These are phyloP conservation scores for Vitis hybrid DNA, from an alignment of 177 flowering plant genomes.

Conservation along the genomic window DNA sequence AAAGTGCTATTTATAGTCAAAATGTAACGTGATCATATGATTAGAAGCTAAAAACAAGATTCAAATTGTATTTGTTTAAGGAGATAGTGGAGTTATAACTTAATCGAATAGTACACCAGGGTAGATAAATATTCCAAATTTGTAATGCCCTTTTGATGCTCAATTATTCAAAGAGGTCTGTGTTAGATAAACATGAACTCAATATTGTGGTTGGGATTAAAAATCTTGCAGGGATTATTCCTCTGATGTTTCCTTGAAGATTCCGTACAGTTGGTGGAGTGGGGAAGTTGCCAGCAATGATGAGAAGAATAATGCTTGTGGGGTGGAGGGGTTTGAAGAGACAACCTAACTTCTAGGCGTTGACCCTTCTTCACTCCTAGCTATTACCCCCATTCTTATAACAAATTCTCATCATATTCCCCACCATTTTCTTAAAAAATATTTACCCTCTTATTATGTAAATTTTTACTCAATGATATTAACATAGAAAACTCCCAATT, in stretches of 20 bases:
- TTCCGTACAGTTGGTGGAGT: conserved; percentile 18
- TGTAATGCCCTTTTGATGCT: neutral
- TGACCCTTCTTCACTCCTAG: no score
- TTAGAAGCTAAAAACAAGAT: conserved; percentile 12
- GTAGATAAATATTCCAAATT: neutral
- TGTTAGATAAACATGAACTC: neutral
- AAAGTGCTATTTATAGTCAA: conserved; percentile 3
- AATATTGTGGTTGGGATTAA: neutral
- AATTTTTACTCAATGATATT: no score
- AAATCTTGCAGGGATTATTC: neutral
- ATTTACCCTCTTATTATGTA: no score
- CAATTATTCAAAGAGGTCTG: neutral
- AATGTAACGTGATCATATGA: conserved; percentile 16
- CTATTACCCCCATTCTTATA: no score
- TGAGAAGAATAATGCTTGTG: conserved; percentile 3
- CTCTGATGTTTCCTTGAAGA: neutral
- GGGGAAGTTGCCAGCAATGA: conserved; percentile 16
- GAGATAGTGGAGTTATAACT: conserved; percentile 18
- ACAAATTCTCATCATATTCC: no score
- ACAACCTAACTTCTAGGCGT: no score
- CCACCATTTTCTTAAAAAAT: no score
- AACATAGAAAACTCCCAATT: no score
- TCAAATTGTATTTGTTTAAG: neutral
- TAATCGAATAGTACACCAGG: neutral
- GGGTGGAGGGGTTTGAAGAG: no score